Evolutionary conservation across 139 green algal species (phyloP).

Genomic region (Tetraselmis chui): DNA sequence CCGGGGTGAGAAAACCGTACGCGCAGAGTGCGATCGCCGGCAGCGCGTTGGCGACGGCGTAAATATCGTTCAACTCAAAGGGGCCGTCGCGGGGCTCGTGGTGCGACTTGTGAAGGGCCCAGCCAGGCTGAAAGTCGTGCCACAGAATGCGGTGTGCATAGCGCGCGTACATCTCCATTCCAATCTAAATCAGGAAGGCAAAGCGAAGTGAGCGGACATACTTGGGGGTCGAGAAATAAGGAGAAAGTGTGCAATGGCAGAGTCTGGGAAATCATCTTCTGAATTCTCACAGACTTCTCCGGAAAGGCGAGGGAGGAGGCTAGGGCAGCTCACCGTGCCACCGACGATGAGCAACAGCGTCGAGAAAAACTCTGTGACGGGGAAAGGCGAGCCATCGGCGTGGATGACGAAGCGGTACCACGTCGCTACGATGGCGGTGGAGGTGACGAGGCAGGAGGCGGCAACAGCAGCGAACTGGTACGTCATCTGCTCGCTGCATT

Average conservation of each 20-base stretch:
- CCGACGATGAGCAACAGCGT: slow-evolving; percentile 68
- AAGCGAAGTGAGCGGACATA: neutral
- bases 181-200: slow-evolving; percentile 42
- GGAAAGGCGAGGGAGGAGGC: neutral
- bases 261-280: no score
- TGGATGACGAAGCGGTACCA: slow-evolving; percentile 67
- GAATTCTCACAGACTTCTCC: no score
- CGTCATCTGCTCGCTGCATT: slow-evolving; percentile 45
- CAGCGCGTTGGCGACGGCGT: slow-evolving; percentile 83
- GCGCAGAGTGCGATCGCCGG: slow-evolving; percentile 81
- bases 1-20: slow-evolving; percentile 85
- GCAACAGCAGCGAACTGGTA: slow-evolving; percentile 69
- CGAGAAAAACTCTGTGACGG: slow-evolving; percentile 48
- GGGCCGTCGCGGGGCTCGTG: slow-evolving; percentile 79
- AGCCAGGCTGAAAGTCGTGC: slow-evolving; percentile 80
- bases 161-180: slow-evolving; percentile 86
- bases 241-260: no score
- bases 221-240: no score
- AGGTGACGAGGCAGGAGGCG: slow-evolving; percentile 44
- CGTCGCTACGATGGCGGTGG: slow-evolving; percentile 58
- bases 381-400: slow-evolving; percentile 50
- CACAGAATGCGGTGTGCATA: slow-evolving; percentile 88
- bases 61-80: slow-evolving; percentile 97
- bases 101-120: slow-evolving; percentile 86
- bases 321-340: slow-evolving; percentile 49